Conservation (phyloP, 1,139 yeast species). For the Suhomyces taliae region DNA sequence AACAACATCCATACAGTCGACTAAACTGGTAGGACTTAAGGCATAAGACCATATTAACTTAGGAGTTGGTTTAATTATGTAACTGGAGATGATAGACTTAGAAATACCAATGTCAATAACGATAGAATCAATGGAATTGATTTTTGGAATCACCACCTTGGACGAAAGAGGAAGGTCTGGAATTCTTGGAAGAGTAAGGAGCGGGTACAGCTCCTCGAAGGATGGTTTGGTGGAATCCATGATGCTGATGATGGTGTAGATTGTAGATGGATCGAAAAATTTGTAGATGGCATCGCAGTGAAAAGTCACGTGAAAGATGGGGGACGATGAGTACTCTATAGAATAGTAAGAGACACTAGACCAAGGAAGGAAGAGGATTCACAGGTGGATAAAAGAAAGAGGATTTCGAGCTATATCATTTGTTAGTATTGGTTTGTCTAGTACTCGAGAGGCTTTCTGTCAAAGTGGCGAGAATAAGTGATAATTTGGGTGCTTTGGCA, state of each 20-base stretch:
- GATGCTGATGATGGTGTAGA: not conserved
- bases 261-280: conserved; percentile 5
- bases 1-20: conserved; percentile 45
- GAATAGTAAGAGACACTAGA: not conserved
- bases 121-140: conserved; percentile 25
- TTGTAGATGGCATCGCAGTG: conserved; percentile 14
- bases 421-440: too few relatives aligned
- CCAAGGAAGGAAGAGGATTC: too few relatives aligned
- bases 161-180: conserved; percentile 33
- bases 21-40: conserved; percentile 58
- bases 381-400: too few relatives aligned
- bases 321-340: not conserved
- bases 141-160: conserved; percentile 34
- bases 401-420: too few relatives aligned
- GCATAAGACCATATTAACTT: conserved; percentile 73
- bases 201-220: conserved; percentile 39
- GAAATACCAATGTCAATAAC: conserved; percentile 65
- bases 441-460: too few relatives aligned
- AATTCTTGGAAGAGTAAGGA: conserved; percentile 42
- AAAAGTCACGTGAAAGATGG: conserved; percentile 5
- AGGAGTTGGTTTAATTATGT: conserved; percentile 78
- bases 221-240: conserved; percentile 19
- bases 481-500: too few relatives aligned
- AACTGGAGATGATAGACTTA: conserved; percentile 72
- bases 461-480: too few relatives aligned